These are phyloP conservation scores for Brettanomyces naardenensis DNA, from an alignment of 805 yeast genomes.

Conservation along the genomic window DNA sequence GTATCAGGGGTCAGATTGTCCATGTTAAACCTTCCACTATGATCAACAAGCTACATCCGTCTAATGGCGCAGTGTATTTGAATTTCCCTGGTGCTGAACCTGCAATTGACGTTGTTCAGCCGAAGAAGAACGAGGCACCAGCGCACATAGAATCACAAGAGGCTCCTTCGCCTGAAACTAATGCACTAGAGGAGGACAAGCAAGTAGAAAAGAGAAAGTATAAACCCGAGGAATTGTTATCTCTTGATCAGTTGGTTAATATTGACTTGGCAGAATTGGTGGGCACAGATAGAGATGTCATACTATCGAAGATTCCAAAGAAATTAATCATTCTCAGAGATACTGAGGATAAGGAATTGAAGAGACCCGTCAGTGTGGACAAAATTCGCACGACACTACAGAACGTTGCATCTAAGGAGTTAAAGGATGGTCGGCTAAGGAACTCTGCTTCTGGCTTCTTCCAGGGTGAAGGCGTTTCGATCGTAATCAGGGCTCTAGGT, in stretches of 20 bases:
- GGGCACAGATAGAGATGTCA: constrained; percentile 13
- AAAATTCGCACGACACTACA: constrained; percentile 9
- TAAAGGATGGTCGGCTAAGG: constrained; percentile 5
- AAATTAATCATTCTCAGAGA: constrained; percentile 20
- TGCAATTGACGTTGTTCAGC: constrained; percentile 24
- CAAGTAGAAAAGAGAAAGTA: constrained; percentile 2
- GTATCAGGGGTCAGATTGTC: constrained; percentile 64
- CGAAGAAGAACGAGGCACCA: constrained; percentile 9
- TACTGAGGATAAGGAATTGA: constrained; percentile 6
- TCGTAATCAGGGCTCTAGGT: constrained; percentile 9
- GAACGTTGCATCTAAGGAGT: constrained; percentile 7
- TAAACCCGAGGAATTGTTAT: constrained; percentile 8
- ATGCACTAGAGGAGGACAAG: not conserved
- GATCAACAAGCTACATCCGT: constrained; percentile 68
- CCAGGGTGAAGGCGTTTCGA: constrained; percentile 9
- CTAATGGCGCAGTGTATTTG: constrained; percentile 71
- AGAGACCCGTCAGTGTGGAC: constrained; percentile 5
- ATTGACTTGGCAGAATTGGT: constrained; percentile 17
- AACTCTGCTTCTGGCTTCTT: constrained; percentile 15
- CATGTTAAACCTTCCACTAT: constrained; percentile 72
- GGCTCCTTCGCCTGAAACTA: constrained; percentile 1
- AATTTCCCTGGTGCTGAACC: constrained; percentile 24
- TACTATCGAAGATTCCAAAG: constrained; percentile 20
- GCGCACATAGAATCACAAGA: constrained; percentile 7
- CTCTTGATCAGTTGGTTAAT: constrained; percentile 21